phyloP scores from a whole-genome alignment of 495 filamentous ascomycete genomes.

The Barbatosphaeria neglecta region DNA sequence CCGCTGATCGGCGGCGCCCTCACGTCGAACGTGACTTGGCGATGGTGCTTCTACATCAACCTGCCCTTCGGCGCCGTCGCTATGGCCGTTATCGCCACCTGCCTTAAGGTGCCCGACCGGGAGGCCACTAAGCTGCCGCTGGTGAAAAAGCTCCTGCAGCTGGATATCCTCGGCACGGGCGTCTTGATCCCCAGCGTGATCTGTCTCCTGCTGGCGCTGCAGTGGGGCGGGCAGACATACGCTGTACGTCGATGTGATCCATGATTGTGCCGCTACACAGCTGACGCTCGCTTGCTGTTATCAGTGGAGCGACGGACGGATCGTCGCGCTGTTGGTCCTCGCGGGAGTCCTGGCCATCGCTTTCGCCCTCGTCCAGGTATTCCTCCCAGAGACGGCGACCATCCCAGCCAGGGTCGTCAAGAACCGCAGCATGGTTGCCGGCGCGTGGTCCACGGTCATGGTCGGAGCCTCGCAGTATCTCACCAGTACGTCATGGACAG shows the following conservation, averaged over 20 bases:
- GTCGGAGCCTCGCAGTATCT: slow-evolving; percentile 17
- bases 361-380: slow-evolving; percentile 39
- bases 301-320: slow-evolving; percentile 28
- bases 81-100: slow-evolving; percentile 45
- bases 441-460: slow-evolving; percentile 19
- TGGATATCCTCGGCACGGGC: slow-evolving; percentile 52
- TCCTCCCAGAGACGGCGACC: slow-evolving; percentile 49
- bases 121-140: slow-evolving; percentile 25
- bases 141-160: slow-evolving; percentile 36
- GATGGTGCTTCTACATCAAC: slow-evolving; percentile 75
- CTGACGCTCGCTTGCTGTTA: slow-evolving; percentile 25
- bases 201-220: slow-evolving; percentile 58
- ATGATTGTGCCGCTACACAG: slow-evolving; percentile 40
- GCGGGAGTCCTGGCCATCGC: slow-evolving; percentile 32
- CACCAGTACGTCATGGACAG: not conserved
- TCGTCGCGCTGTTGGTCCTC: slow-evolving; percentile 36
- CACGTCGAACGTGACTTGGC: slow-evolving; percentile 49
- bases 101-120: slow-evolving; percentile 35
- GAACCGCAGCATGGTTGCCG: slow-evolving; percentile 50
- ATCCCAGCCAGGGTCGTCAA: slow-evolving; percentile 54
- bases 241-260: slow-evolving; percentile 24
- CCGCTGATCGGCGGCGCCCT: slow-evolving; percentile 48
- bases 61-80: slow-evolving; percentile 56
- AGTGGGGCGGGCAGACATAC: slow-evolving; percentile 67
- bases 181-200: slow-evolving; percentile 59